Evolutionary conservation across 208 protist species (phyloP), one percentile per base, ranked within the genome.

Genomic region (Trypanosoma grayi): DNA sequence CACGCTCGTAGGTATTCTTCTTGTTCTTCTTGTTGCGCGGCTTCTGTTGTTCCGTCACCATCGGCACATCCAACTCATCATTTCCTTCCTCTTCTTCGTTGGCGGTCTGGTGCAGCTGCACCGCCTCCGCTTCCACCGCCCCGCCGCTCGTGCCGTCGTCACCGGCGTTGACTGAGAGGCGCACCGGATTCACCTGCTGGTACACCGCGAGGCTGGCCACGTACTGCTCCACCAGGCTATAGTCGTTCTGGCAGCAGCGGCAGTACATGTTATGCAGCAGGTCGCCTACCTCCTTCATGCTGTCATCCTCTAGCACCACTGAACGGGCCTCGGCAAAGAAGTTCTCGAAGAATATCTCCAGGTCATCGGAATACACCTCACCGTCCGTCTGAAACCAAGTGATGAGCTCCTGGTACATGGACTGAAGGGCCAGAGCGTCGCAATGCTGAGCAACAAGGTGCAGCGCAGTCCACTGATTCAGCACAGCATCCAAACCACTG

Each of bases 191-290:
- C 22, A 77, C 54, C 55, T 76, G 79, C 18, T 60, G 66, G 63
- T 86, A 94, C n/a, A 77, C 51, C 28, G 60, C 46, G 27, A 73
- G 59, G 14, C 66, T 80, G n/a, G 70, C 28, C 40, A 80, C 25
- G 60, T 79, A 94, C 13, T 75, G 78, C 34, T 90, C 71, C 27
- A 90, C 85, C 2, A 60, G 11, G 28, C 62, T 75, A 60, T 73
- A 85, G 59, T 94, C 88, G 39, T 85, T 72, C 53, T 67, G 39
- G 66, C 83, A 90, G 65, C 84, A 92, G 58, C 80, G 75, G 69
- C 80, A 86, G 70, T 94, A 94, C 88, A 94, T 94, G 57, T 85
- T 71, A 71, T 94, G 85, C 48, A 94, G 71, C 27, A 89, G 56
- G 10, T 80, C 77, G 13, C 74, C 74, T 27, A 94, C 85, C 74